These are phyloP conservation scores for Vararia minispora DNA, from an alignment of 768 basidiomycete species.

Conservation along the genomic window DNA sequence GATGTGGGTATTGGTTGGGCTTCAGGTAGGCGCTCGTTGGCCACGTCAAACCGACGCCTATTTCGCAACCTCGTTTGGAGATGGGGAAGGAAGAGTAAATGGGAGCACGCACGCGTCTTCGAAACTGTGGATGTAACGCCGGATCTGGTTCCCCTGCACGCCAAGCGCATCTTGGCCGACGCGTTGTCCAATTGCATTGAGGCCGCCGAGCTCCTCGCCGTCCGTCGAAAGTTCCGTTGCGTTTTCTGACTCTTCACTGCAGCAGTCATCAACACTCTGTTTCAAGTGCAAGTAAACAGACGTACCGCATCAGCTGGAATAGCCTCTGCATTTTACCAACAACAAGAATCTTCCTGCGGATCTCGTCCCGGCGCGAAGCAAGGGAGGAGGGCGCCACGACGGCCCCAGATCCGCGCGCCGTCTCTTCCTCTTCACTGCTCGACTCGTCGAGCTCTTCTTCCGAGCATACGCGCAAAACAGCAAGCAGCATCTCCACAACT, in stretches of 20 bases:
- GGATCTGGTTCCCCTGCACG: constrained; percentile 49
- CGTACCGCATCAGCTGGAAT: constrained; percentile 80
- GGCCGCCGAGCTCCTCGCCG: constrained; percentile 23
- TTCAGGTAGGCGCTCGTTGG: constrained; percentile 65
- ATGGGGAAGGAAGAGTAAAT: constrained; percentile 2
- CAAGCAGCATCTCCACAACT: constrained; percentile 98
- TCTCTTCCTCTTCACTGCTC: constrained; percentile 34
- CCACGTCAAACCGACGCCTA: constrained; percentile 61
- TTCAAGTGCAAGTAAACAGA: constrained; percentile 1
- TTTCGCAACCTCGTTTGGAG: not conserved
- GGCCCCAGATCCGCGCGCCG: constrained; percentile 10
- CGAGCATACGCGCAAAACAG: constrained; percentile 90
- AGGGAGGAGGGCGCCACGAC: constrained; percentile 29
- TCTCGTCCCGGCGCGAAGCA: constrained; percentile 53
- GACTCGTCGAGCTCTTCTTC: constrained; percentile 83
- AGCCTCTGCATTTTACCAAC: constrained; percentile 88
- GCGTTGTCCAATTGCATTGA: constrained; percentile 12
- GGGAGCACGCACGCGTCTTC: constrained; percentile 55
- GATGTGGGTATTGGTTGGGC: constrained; percentile 25
- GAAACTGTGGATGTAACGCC: constrained; percentile 56
- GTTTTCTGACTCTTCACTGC: constrained; percentile 70
- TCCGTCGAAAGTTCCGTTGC: constrained; percentile 48
- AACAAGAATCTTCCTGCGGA: constrained; percentile 90
- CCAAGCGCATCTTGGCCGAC: constrained; percentile 44
- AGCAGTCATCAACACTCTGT: not conserved